Conservation (phyloP, 345 rosid species). For the Hibiscus trionum region DNA sequence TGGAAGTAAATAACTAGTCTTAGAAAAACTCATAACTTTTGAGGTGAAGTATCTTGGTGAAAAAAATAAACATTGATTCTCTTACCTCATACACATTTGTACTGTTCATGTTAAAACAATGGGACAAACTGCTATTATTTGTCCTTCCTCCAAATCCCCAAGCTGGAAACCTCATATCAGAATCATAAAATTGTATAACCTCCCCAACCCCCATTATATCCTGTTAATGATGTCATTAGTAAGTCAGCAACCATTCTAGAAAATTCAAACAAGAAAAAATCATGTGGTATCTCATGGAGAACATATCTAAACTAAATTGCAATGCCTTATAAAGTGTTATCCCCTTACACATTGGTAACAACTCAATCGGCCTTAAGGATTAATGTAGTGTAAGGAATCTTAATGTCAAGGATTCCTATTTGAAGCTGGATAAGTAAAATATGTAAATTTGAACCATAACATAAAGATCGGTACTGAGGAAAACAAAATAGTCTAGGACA, state of each 20-base stretch:
- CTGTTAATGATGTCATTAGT: slow-evolving; percentile 23
- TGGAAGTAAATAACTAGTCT: neutral
- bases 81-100: slow-evolving; percentile 53
- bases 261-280: neutral
- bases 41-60: neutral
- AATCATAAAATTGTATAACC: slow-evolving; percentile 80
- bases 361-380: slow-evolving; percentile 68
- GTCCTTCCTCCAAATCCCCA: slow-evolving; percentile 92
- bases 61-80: neutral
- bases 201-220: slow-evolving; percentile 84
- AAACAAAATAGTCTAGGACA: neutral
- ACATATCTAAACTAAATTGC: slow-evolving; percentile 2
- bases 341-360: slow-evolving; percentile 61
- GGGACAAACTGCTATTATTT: slow-evolving; percentile 45
- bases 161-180: slow-evolving; percentile 67
- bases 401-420: slow-evolving; percentile 66
- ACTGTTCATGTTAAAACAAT: slow-evolving; percentile 74
- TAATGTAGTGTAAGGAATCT: slow-evolving; percentile 74
- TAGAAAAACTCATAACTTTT: neutral
- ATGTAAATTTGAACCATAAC: neutral
- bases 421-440: slow-evolving; percentile 47
- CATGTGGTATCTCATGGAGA: neutral
- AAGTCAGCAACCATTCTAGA: neutral
- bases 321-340: neutral
- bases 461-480: neutral